Base-by-base conservation (phyloP, 2,329 filamentous ascomycete genomes). In the Sclerotinia glacialis region DNA sequence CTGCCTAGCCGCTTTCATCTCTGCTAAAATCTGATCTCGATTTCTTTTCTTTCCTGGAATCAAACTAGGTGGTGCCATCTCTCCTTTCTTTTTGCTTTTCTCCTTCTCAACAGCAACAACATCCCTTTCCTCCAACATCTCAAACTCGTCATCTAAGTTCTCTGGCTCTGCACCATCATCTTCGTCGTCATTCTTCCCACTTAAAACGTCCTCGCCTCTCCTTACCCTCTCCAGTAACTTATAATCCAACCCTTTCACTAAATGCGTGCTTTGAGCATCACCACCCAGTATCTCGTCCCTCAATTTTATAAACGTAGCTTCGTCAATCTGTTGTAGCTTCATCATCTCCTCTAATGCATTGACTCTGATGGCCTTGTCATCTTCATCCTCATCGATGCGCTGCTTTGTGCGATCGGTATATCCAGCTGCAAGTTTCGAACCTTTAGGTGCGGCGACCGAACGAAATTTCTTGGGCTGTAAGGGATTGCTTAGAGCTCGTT, bases 201-300 rank as follows among this genome's bases (percentile, higher is more conserved):
- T 74, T 28, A 68, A 49, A 46, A 68, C 64, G 58, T 68, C 67
- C 37, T 68, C 67, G 21, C 90, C 91, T 65, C 83, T 84, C 68
- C 84, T 84, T 68, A 90, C 83, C 71, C 88, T 83, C 76, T 90
- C 86, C 37, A 93, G 80, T 16, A 98, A 80, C 77, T 90, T 90
- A 76, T 92, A 90, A 78, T 99, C 95, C 60, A 99, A 79, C 0
- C 95, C 95, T 76, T 97, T 98, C 58, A 98, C 89, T 71, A 97
- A 79, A 81, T 97, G 92, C 18, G 93, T 96, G 72, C 87, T 92
- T 18, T 81, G 81, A 28, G 93, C 63, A 76, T 96, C 90, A 9
- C 93, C 94, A 4, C 93, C 93, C 0, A 92, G 86, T 65, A 97
- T 92, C 72, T 96, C 85, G 69, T 85, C 85, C 44, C 90, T 83